A percentile compares a stretch with the other conserved stretches of the same genome.
Conservation (phyloP, 768 basidiomycete genomes). For the Flagelloscypha sp. region DNA sequence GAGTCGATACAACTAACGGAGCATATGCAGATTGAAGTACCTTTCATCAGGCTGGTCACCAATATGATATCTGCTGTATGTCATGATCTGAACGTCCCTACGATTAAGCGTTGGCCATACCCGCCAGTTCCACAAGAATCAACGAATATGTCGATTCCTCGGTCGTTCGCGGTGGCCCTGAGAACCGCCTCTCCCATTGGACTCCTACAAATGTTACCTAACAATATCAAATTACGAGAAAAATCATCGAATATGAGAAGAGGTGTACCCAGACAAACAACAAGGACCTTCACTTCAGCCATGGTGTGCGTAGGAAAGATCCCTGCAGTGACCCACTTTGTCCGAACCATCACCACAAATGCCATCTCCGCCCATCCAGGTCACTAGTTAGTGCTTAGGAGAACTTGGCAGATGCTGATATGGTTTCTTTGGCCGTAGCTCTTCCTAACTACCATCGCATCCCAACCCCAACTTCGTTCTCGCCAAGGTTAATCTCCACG, state of each 20-base stretch:
- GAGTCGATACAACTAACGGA: constrained; percentile 2
- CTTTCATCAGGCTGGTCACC: constrained; percentile 80
- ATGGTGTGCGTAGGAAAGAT: constrained; percentile 14
- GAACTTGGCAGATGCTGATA: too few species aligned
- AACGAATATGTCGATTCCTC: constrained; percentile 58
- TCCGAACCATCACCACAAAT: constrained; percentile 25
- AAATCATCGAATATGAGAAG: background rate
- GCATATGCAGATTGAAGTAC: constrained; percentile 26
- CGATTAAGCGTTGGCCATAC: too few species aligned
- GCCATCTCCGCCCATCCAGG: constrained; percentile 76
- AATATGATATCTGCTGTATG: too few species aligned
- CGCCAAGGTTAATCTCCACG: constrained; percentile 53
- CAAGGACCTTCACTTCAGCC: constrained; percentile 45
- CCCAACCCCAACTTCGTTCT: constrained; percentile 66
- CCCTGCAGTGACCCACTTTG: constrained; percentile 2
- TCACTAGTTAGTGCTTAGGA: constrained; percentile 7
- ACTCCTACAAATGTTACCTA: constrained; percentile 81
- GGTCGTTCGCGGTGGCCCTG: constrained; percentile 53
- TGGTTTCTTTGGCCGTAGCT: constrained; percentile 18
- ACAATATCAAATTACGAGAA: constrained; percentile 3
- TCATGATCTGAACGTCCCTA: too few species aligned
- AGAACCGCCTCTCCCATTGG: constrained; percentile 92
- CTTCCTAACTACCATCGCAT: constrained; percentile 85
- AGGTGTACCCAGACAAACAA: constrained; percentile 57
- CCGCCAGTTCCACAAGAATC: constrained; percentile 82